Percentiles rank a stretch among this genome's conserved stretches.
These are phyloP conservation scores for Smithsoniella earleae DNA, from an alignment of 163 green algal genomes.

Conservation along the genomic window DNA sequence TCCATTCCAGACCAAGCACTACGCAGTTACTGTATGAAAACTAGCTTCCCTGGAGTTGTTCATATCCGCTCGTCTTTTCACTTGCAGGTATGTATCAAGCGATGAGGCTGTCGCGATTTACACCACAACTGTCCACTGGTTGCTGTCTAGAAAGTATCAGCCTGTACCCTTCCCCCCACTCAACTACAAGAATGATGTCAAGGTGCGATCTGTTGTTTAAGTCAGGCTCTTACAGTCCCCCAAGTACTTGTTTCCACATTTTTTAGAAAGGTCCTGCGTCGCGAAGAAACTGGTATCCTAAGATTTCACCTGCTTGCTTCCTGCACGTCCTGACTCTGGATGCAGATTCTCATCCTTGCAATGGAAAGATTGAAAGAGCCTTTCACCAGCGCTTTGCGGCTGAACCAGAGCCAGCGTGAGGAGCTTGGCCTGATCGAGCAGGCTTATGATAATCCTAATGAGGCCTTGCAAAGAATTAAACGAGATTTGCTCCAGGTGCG, in stretches of 20 bases:
- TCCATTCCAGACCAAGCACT: too few species aligned
- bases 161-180: conserved; percentile 98
- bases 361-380: conserved; percentile 98
- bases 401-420: conserved; percentile 95
- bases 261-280: too few species aligned
- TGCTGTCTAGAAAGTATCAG: conserved; percentile 91
- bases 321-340: too few species aligned
- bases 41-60: too few species aligned
- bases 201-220: too few species aligned
- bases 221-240: too few species aligned
- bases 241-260: too few species aligned
- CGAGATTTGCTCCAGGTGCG: conserved; percentile 91
- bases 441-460: conserved; percentile 99
- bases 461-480: conserved; percentile 97
- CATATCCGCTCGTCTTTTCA: too few species aligned
- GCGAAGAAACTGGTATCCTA: too few species aligned
- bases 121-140: conserved; percentile 99
- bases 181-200: conserved; percentile 99
- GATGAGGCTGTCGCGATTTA: conserved; percentile 99
- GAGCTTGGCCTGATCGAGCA: conserved; percentile 98
- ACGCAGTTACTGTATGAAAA: too few species aligned
- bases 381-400: conserved; percentile 85
- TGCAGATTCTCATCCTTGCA: conserved; percentile 78
- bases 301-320: too few species aligned
- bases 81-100: conserved; percentile 74